Evolutionary conservation across 2,329 filamentous ascomycete species (phyloP).

Genomic region (Sphaceloma murrayae): DNA sequence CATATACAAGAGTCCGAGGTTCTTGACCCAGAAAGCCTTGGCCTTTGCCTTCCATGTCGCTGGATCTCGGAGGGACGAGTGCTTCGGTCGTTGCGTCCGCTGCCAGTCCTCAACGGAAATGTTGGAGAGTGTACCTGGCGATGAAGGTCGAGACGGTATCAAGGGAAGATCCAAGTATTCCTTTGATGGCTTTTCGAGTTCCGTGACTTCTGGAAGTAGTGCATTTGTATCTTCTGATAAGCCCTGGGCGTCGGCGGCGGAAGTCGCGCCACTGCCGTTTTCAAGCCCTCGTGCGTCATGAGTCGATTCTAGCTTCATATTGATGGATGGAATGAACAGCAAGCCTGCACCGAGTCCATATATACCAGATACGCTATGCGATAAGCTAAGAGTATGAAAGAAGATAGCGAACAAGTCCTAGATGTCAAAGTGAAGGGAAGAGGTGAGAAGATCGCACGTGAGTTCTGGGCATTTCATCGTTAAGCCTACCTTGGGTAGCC

Average conservation of each 20-base stretch:
- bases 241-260: no score
- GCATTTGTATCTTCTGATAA: background rate
- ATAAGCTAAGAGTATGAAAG: background rate
- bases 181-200: conserved; percentile 3
- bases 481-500: no score
- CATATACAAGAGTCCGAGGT: conserved; percentile 66
- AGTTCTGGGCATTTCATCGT: background rate
- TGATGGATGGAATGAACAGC: background rate
- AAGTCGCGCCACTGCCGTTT: background rate
- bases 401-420: background rate
- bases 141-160: conserved; percentile 20
- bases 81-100: conserved; percentile 22
- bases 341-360: background rate
- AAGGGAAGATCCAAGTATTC: conserved; percentile 16
- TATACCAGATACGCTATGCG: conserved; percentile 8
- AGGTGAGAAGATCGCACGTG: background rate
- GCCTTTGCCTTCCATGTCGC: conserved; percentile 25
- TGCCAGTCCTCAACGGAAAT: conserved; percentile 27
- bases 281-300: conserved; percentile 10
- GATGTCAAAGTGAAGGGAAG: background rate
- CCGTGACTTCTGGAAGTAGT: background rate
- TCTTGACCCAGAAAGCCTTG: conserved; percentile 48
- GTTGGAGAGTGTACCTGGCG: conserved; percentile 37
- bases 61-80: conserved; percentile 20
- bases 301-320: background rate